Conservation (phyloP, 371 early-diverging fungal species). For the Mucor racemosus region DNA sequence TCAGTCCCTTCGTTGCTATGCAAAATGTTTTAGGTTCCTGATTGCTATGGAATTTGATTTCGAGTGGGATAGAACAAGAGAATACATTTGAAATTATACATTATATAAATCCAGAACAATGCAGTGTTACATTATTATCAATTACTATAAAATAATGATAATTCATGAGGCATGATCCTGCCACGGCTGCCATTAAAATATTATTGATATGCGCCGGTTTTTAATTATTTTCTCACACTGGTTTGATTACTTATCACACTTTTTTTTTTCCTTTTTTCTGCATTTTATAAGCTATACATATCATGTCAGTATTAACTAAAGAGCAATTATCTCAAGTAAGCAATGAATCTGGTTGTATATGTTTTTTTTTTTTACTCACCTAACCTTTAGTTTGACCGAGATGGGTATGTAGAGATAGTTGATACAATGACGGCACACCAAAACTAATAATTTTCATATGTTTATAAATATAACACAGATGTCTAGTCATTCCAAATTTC, state of each 20-base stretch:
- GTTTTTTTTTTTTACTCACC: neutral
- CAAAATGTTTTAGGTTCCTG: neutral
- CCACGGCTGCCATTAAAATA: neutral
- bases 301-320: conserved; percentile 13
- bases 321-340: conserved; percentile 20
- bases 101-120: neutral
- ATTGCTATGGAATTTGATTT: neutral
- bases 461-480: conserved; percentile 43
- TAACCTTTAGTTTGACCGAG: conserved; percentile 30
- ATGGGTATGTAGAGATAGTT: conserved; percentile 24
- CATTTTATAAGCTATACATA: neutral
- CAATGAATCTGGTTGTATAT: no score
- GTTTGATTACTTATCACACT: neutral
- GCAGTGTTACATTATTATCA: neutral
- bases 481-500: conserved; percentile 73
- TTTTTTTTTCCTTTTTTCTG: neutral
- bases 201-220: neutral
- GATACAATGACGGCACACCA: neutral
- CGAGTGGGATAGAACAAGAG: neutral
- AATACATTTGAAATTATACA: neutral
- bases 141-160: neutral
- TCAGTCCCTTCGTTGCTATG: neutral
- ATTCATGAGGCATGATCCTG: neutral
- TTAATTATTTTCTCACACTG: conserved; percentile 2
- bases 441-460: neutral